A percentile compares a stretch with the other conserved stretches of the same genome.
phyloP scores from a whole-genome alignment of 768 basidiomycete species.

The Artomyces pyxidatus region DNA sequence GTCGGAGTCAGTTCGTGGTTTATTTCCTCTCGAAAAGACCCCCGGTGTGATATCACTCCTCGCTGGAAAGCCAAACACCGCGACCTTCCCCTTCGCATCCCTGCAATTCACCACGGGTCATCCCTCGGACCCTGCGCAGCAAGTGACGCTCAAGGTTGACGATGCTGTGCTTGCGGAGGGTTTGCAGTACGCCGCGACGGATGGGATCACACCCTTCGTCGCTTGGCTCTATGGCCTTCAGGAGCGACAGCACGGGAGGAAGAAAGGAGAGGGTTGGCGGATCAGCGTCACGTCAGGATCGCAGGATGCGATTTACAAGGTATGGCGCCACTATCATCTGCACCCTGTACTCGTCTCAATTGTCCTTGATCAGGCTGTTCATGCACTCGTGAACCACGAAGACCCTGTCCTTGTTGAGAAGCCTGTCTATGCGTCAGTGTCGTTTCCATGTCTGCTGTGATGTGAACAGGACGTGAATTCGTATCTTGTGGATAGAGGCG shows the following conservation, averaged over 20 bases:
- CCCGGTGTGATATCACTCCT: conserved; percentile 77
- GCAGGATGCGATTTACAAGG: conserved; percentile 88
- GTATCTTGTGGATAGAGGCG: conserved; percentile 37
- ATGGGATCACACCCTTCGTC: conserved; percentile 54
- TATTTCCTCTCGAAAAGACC: conserved; percentile 70
- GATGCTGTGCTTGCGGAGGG: conserved; percentile 52
- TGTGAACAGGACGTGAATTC: no score
- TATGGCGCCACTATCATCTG: conserved; percentile 29
- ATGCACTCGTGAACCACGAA: conserved; percentile 65
- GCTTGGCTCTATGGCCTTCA: conserved; percentile 73
- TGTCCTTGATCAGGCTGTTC: conserved; percentile 64
- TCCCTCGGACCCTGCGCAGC: conserved; percentile 35
- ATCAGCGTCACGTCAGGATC: conserved; percentile 76
- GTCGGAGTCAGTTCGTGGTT: conserved; percentile 42
- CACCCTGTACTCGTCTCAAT: no score
- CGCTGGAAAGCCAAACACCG: conserved; percentile 86
- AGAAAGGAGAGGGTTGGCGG: conserved; percentile 54
- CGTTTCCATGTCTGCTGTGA: conserved; percentile 10
- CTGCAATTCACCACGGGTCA: conserved; percentile 56
- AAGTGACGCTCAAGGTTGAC: conserved; percentile 45
- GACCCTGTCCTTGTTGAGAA: conserved; percentile 79
- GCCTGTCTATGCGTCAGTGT: conserved; percentile 63
- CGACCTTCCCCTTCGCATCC: conserved; percentile 86
- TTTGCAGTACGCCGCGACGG: conserved; percentile 72
- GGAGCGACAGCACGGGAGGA: conserved; percentile 56